Percentiles rank a stretch among this genome's conserved stretches.
Conservation (phyloP, 108 stramenopile species). For the Conticribra weissflogii region DNA sequence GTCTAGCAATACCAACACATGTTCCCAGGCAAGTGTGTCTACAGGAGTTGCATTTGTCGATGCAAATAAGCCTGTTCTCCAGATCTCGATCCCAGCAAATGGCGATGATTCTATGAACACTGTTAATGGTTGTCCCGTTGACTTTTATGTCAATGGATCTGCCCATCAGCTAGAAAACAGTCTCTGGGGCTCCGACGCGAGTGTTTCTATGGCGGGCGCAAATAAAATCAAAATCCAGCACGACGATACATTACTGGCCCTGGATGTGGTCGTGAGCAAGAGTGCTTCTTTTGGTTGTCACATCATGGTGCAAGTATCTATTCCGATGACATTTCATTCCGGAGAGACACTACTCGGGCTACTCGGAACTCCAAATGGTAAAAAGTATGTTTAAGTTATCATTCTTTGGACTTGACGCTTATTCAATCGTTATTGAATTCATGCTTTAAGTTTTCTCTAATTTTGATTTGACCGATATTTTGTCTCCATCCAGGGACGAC, state of each 20-base stretch:
- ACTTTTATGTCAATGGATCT: conserved; percentile 17
- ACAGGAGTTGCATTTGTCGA: conserved; percentile 18
- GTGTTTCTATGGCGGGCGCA: background rate
- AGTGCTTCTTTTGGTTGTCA: conserved; percentile 19
- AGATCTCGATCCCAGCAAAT: conserved; percentile 8
- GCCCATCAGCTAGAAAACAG: background rate
- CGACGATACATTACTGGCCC: background rate
- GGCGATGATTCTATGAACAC: background rate
- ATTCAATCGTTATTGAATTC: no score
- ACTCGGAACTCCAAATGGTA: conserved; percentile 18
- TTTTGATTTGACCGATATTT: background rate
- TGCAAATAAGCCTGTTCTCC: conserved; percentile 13
- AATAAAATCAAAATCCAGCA: background rate
- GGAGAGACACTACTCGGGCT: conserved; percentile 21
- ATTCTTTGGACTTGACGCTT: no score
- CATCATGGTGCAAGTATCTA: conserved; percentile 11
- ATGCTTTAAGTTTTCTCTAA: no score
- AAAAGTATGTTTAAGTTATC: no score
- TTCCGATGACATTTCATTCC: conserved; percentile 5
- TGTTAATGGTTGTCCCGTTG: conserved; percentile 12
- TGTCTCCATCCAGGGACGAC: background rate
- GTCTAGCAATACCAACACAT: conserved; percentile 9
- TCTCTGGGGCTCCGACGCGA: background rate
- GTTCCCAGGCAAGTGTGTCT: conserved; percentile 19
- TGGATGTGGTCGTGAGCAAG: background rate